Evolutionary conservation across 768 basidiomycete species (phyloP).

Genomic region (Paxillus involutus): DNA sequence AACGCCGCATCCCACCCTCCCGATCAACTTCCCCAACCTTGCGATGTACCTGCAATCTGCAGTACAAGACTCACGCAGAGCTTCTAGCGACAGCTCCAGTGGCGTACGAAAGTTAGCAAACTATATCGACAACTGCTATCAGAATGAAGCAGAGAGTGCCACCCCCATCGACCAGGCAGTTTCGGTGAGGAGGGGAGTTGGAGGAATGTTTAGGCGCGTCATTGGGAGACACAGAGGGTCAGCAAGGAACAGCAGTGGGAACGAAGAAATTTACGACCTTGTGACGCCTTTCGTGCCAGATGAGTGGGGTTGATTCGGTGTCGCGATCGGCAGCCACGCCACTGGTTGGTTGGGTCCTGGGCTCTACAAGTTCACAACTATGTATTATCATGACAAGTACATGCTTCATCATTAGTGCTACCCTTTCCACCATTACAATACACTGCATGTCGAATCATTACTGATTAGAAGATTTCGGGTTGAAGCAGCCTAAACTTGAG

Average conservation of each 20-base stretch:
- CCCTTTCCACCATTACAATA: neutral
- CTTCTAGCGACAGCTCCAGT: constrained; percentile 56
- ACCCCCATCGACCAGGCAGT: constrained; percentile 33
- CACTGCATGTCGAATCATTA: neutral
- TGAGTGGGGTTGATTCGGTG: constrained; percentile 56
- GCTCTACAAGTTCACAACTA: neutral
- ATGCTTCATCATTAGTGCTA: neutral
- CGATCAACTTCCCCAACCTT: constrained; percentile 73
- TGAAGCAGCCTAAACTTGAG: too few relatives aligned
- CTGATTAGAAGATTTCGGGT: too few relatives aligned
- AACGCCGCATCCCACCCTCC: constrained; percentile 68
- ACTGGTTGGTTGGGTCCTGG: neutral
- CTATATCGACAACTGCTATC: constrained; percentile 68
- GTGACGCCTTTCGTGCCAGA: constrained; percentile 82
- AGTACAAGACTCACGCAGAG: constrained; percentile 65
- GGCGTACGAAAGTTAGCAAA: constrained; percentile 69
- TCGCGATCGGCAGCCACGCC: neutral
- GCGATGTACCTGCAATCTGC: constrained; percentile 75
- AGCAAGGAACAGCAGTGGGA: constrained; percentile 51
- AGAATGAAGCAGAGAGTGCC: constrained; percentile 34
- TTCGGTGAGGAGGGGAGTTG: constrained; percentile 42
- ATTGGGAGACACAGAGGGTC: constrained; percentile 49
- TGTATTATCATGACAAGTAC: neutral
- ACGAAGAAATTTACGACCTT: constrained; percentile 79
- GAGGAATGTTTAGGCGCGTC: constrained; percentile 59